These are phyloP conservation scores for Phytopythium litorale DNA, from an alignment of 352 stramenopile genomes.

Conservation along the genomic window DNA sequence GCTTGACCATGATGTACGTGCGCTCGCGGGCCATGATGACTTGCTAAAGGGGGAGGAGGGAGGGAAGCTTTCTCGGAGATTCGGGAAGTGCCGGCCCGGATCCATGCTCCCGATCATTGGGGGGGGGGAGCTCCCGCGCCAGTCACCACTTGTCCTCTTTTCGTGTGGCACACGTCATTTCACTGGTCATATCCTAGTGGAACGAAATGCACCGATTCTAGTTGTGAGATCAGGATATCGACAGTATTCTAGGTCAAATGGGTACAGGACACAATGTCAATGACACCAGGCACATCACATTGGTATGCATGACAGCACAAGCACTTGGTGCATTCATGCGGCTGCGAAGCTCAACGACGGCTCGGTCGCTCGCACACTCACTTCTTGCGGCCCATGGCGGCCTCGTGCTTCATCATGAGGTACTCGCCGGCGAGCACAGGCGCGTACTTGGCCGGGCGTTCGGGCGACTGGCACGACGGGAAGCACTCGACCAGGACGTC, in stretches of 20 bases:
- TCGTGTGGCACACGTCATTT: not conserved
- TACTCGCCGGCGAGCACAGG: constrained; percentile 71
- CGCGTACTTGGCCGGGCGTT: constrained; percentile 69
- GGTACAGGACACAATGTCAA: not conserved
- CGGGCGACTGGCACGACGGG: constrained; percentile 42
- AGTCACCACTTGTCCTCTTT: not conserved
- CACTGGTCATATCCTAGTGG: not conserved
- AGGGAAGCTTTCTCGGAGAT: constrained; percentile 8
- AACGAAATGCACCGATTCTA: not conserved
- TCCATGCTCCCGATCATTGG: not conserved
- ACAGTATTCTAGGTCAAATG: not conserved
- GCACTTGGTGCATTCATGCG: too few relatives aligned
- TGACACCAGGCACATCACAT: too few relatives aligned
- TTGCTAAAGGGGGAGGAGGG: constrained; percentile 1
- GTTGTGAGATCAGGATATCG: not conserved
- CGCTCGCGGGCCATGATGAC: constrained; percentile 47
- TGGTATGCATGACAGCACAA: too few relatives aligned
- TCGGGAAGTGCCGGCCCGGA: not conserved
- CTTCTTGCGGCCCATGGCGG: constrained; percentile 26
- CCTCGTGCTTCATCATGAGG: constrained; percentile 55
- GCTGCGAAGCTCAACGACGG: too few relatives aligned
- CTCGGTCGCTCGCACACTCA: not conserved
- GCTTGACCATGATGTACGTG: constrained; percentile 96
- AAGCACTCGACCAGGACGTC: constrained; percentile 75
- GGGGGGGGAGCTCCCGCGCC: not conserved